Base-by-base conservation (phyloP, 768 basidiomycete genomes). In the Cyathus striatus region DNA sequence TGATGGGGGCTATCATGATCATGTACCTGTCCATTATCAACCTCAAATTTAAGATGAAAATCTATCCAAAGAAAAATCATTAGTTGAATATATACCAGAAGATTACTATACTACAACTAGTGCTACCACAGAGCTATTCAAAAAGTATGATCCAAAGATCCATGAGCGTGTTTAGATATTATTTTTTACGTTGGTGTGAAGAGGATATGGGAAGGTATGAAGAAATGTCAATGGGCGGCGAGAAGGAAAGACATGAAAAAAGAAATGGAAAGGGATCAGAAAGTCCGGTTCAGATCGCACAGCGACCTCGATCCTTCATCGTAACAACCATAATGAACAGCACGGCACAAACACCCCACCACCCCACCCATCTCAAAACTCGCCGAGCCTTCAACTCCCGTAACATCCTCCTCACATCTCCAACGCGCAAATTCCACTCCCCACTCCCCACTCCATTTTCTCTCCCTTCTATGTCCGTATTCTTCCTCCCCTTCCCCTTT, bases 401-500 rank as follows among this genome's bases (percentile, higher is more conserved):
- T 49, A 68, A 44, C 25, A 48, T 52, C 45, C 40, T 58, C 43
- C 58, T 46, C 18, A 68, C 63, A 32, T 62, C 59, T 10, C 58
- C 55, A 60, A 68, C 63, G 51, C 46, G 48, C 17, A 61, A 32
- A 45, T 68, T 68, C 66, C 66, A 68, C 43, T 66, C 63, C 7
- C n/a, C n/a, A n/a, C n/a, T n/a, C n/a, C n/a, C 66, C 66, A 42
- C 60, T 66, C 66, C 66, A 68, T 37, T 66, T 64, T 37, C 52
- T 53, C 48, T 64, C 62, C 51, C 63, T 64, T 24, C 63, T 45
- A 27, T 54, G 53, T n/a, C 61, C 56, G 43, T 42, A 59, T 12
- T 55, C 55, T n/a, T 34, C 27, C 14, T 37, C 37, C 25, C 48
- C 24, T 12, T 44, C 40, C 6, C 33, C 21, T 12, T 36, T 35